Base-by-base conservation (phyloP, 192 early-diverging fungal species). In the Podila horticola region DNA sequence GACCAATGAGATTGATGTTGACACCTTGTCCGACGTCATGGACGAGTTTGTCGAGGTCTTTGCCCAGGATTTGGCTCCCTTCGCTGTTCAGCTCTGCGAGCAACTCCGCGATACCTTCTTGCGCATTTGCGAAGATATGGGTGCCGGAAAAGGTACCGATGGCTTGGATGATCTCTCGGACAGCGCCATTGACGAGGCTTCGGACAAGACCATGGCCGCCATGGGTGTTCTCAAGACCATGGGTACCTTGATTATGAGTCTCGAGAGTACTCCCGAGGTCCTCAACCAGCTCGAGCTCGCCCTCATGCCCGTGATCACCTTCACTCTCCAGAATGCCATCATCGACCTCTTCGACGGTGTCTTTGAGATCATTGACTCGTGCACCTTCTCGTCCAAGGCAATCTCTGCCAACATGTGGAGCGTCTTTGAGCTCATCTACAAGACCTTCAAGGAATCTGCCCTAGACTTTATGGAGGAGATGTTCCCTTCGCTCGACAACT, bases 1-100 rank as follows among this genome's bases (percentile, higher is more conserved):
- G 75, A 97, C 94, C 8, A 96, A 97, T 85, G 90, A 96, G 83
- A 95, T 98, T 66, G 97, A 99, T 82, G 91, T 96, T 69, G 97
- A 98, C 77, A 94, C 92, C 11, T 85, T 99, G 22, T 88, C 96
- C 0, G 86, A 85, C 22, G 93, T 96, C 30, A 95, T 98, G 88
- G 96, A 98, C 67, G 90, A 91, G 70, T 91, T 99, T 84, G 96
- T 98, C 10, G 94, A 94, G 71, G 90, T 93, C 29, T 99, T 95
- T 88, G 90, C 97, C 31, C 92, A 95, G 57, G 91, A 96, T 79
- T 88, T 99, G 84, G 90, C 90, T n/a, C 98, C 98, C 15, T 99
- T 97, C 79, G 95, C 98, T 3, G 90, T 94, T 34, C 90, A 98
- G 84, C 91, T 99, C 17, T 92, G 90, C 72, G 88, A 90, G 61